Conservation (phyloP, 2,329 filamentous ascomycete species). For the Fusarium irregulare region DNA sequence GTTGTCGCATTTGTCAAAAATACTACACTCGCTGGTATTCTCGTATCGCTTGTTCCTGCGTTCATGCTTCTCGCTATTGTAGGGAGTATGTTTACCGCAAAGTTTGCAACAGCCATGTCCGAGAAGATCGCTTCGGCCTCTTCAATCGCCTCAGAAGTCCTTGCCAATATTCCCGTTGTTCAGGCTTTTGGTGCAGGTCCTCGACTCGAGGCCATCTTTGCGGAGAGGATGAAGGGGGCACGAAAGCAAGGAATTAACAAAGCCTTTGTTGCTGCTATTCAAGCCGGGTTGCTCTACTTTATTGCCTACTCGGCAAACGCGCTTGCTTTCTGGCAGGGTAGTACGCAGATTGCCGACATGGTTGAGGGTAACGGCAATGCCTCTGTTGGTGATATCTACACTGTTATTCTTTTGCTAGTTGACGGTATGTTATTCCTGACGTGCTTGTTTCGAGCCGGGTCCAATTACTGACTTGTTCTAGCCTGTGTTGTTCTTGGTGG, state of each 20-base stretch:
- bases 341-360: constrained; percentile 59
- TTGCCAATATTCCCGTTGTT: constrained; percentile 70
- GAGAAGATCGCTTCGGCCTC: constrained; percentile 67
- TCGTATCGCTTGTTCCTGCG: constrained; percentile 71
- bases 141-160: constrained; percentile 70
- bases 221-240: constrained; percentile 61
- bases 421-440: constrained; percentile 58
- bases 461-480: constrained; percentile 40
- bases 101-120: constrained; percentile 62
- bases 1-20: constrained; percentile 75
- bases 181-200: constrained; percentile 71
- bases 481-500: constrained; percentile 71
- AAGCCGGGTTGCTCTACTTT: constrained; percentile 73
- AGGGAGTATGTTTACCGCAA: constrained; percentile 65
- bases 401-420: constrained; percentile 72
- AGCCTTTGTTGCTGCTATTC: constrained; percentile 64
- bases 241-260: constrained; percentile 68
- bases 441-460: background rate
- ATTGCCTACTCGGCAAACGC: constrained; percentile 75
- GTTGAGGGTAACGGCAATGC: constrained; percentile 50
- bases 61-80: constrained; percentile 69
- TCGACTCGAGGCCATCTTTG: constrained; percentile 70
- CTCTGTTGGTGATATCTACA: constrained; percentile 65
- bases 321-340: constrained; percentile 76
- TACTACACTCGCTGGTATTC: constrained; percentile 70